Conservation (phyloP, 345 rosid genomes). For the Gossypium turneri region DNA sequence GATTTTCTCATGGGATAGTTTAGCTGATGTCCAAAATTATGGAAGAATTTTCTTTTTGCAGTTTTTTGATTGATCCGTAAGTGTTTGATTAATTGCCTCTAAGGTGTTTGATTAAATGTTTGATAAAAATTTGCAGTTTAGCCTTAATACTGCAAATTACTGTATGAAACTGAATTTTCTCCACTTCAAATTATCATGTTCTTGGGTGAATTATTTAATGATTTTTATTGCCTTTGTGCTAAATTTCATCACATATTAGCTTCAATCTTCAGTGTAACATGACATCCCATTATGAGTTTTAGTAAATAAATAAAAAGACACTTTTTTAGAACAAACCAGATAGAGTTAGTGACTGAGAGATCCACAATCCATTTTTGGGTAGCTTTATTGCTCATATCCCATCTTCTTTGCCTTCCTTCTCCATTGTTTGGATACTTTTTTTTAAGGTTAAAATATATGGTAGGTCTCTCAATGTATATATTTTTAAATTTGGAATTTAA, state of each 20-base stretch:
- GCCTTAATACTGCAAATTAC: not conserved
- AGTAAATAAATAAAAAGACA: not conserved
- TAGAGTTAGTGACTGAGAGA: slow-evolving; percentile 10
- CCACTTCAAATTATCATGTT: not conserved
- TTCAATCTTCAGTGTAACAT: not conserved
- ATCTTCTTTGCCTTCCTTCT: slow-evolving; percentile 17
- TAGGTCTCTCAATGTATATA: no score
- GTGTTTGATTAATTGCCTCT: not conserved
- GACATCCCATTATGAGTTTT: slow-evolving; percentile 12
- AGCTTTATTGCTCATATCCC: no score
- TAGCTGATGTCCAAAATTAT: not conserved
- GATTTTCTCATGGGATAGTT: not conserved
- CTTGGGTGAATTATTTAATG: not conserved
- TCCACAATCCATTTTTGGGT: slow-evolving; percentile 16
- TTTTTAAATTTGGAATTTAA: no score
- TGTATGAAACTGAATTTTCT: not conserved
- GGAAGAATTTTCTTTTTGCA: not conserved
- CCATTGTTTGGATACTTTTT: slow-evolving; percentile 19
- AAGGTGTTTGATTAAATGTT: not conserved
- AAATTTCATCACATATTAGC: slow-evolving; percentile 1
- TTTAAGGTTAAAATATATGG: no score
- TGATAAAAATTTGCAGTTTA: not conserved
- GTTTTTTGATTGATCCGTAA: not conserved
- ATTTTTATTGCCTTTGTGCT: slow-evolving; percentile 2
- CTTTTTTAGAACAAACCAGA: slow-evolving; percentile 26